Evolutionary conservation across 164 flowering plant species (phyloP).

Genomic region (Amborella trichopoda): DNA sequence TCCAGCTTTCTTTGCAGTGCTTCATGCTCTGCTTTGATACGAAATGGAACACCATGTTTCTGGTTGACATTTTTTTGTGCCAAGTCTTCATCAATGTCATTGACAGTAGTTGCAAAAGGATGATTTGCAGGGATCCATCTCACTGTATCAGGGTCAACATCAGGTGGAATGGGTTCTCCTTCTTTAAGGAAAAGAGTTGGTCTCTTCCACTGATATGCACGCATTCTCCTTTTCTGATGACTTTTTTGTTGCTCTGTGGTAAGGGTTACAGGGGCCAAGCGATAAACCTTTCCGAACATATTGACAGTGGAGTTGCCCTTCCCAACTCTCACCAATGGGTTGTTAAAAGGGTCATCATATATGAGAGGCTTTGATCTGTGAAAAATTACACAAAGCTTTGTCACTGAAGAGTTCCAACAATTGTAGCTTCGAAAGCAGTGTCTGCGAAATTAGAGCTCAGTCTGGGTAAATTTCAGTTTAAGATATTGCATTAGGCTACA

Average conservation of each 20-base stretch:
- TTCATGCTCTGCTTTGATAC: conserved; percentile 90
- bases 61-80: conserved; percentile 89
- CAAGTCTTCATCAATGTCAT: conserved; percentile 80
- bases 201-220: conserved; percentile 98
- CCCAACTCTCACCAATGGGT: conserved; percentile 72
- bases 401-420: too few relatives aligned
- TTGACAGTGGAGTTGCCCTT: conserved; percentile 67
- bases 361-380: conserved; percentile 70
- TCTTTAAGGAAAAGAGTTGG: conserved; percentile 85
- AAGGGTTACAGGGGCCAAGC: conserved; percentile 83
- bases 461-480: too few relatives aligned
- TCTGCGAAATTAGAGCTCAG: too few relatives aligned
- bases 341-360: conserved; percentile 94
- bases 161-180: conserved; percentile 85
- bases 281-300: conserved; percentile 92
- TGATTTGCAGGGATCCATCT: conserved; percentile 99
- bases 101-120: conserved; percentile 90
- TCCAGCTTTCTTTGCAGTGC: conserved; percentile 83
- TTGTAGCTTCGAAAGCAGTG: too few relatives aligned
- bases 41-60: conserved; percentile 89
- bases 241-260: conserved; percentile 58
- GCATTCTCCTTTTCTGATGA: conserved; percentile 90
- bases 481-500: too few relatives aligned
- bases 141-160: conserved; percentile 91
- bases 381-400: too few relatives aligned